Percentiles rank a stretch among this genome's conserved stretches.
phyloP scores from a whole-genome alignment of 129 eudicot species.

The Flaveria trinervia region DNA sequence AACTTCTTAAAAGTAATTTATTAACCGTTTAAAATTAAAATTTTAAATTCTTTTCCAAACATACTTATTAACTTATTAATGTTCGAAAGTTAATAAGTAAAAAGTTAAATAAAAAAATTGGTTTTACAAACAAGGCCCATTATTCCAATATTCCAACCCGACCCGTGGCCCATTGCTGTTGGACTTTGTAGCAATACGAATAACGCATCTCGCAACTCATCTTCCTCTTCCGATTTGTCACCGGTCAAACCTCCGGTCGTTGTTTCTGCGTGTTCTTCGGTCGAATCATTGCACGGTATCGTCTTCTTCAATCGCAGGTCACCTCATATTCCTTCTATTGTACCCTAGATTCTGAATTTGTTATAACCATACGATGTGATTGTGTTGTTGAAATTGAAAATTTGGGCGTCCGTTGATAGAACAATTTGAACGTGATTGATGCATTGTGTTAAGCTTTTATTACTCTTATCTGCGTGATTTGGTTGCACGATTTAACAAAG shows the following conservation, averaged over 20 bases:
- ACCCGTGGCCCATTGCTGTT: constrained; percentile 27
- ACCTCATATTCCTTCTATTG: constrained; percentile 15
- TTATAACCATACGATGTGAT: neutral
- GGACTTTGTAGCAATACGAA: constrained; percentile 22
- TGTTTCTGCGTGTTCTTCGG: constrained; percentile 20
- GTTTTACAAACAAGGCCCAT: too few relatives aligned
- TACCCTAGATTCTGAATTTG: neutral
- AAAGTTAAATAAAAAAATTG: too few relatives aligned
- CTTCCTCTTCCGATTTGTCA: constrained; percentile 33
- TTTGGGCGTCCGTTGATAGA: constrained; percentile 1
- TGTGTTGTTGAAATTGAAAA: constrained; percentile 12
- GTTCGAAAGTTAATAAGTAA: too few relatives aligned
- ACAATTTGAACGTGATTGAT: constrained; percentile 16
- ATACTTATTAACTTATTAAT: too few relatives aligned
- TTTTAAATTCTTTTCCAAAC: too few relatives aligned
- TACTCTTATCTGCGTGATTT: neutral
- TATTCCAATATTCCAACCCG: constrained; percentile 29
- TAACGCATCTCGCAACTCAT: constrained; percentile 24
- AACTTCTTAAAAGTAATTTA: too few relatives aligned
- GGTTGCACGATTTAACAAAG: constrained; percentile 1
- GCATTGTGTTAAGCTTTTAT: neutral
- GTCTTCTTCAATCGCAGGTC: constrained; percentile 27
- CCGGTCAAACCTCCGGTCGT: constrained; percentile 38
- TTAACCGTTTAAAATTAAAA: too few relatives aligned
- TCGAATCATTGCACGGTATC: constrained; percentile 22